Conservation (phyloP, 345 rosid genomes). For the Eutrema yunnanense region DNA sequence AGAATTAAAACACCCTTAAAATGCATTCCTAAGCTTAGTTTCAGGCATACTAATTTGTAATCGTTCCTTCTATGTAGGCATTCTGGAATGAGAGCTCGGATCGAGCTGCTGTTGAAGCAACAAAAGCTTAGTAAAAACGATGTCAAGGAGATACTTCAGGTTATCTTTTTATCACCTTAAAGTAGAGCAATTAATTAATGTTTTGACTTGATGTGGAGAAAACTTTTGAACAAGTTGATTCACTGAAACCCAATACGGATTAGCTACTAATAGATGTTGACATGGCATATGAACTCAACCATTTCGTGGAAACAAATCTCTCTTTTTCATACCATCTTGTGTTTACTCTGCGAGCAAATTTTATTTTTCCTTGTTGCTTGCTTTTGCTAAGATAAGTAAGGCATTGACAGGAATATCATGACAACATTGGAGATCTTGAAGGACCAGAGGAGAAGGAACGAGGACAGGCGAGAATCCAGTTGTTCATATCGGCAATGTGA, state of each 20-base stretch:
- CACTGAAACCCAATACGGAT: neutral
- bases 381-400: neutral
- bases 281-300: neutral
- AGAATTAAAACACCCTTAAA: slow-evolving; percentile 23
- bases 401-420: slow-evolving; percentile 69
- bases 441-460: slow-evolving; percentile 94
- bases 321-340: neutral
- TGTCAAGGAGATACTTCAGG: slow-evolving; percentile 81
- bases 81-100: slow-evolving; percentile 67
- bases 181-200: neutral
- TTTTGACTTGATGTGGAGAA: neutral
- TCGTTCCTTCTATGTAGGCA: slow-evolving; percentile 40
- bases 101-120: slow-evolving; percentile 85
- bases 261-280: neutral
- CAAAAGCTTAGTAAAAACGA: slow-evolving; percentile 75
- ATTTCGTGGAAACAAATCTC: neutral
- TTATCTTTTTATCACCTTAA: slow-evolving; percentile 15
- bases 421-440: slow-evolving; percentile 88
- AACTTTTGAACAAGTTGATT: neutral
- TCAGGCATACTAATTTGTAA: slow-evolving; percentile 1
- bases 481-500: slow-evolving; percentile 69
- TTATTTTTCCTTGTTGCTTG: neutral
- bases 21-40: neutral
- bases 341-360: neutral
- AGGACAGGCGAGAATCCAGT: slow-evolving; percentile 61